Evolutionary conservation across 805 yeast genomes (phyloP).

Genomic region (Wickerhamomyces tratensis): DNA sequence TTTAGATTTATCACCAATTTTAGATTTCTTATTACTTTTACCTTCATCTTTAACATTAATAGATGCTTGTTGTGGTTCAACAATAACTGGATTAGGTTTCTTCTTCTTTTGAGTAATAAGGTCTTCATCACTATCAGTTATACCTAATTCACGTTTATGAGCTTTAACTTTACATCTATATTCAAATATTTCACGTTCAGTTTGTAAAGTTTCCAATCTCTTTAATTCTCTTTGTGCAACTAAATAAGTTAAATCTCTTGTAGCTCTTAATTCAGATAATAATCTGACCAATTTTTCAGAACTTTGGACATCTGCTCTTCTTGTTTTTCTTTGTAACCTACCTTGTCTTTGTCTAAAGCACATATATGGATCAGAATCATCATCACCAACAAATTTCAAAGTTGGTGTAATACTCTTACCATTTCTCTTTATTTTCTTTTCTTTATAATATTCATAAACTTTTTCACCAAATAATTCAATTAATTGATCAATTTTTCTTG

Average conservation of each 20-base stretch:
- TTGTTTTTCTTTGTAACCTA: conserved; percentile 90
- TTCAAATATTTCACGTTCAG: conserved; percentile 62
- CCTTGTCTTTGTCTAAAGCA: conserved; percentile 94
- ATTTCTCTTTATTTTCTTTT: conserved; percentile 54
- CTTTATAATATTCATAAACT: conserved; percentile 76
- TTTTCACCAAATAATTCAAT: conserved; percentile 51
- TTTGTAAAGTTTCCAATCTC: conserved; percentile 48
- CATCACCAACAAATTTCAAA: conserved; percentile 76
- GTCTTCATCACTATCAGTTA: conserved; percentile 80
- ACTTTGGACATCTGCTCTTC: conserved; percentile 87
- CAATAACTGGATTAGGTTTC: conserved; percentile 23
- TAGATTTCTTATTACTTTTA: conserved; percentile 12
- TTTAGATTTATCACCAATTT: conserved; percentile 1
- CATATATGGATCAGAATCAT: conserved; percentile 88
- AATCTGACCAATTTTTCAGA: conserved; percentile 72
- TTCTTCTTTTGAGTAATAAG: conserved; percentile 70
- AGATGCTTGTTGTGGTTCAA: background rate
- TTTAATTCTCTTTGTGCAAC: conserved; percentile 70
- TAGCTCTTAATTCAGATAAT: conserved; percentile 68
- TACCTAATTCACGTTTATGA: conserved; percentile 64
- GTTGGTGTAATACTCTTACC: conserved; percentile 70
- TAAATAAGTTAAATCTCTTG: conserved; percentile 55
- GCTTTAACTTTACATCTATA: conserved; percentile 62
- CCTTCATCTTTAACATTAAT: background rate
- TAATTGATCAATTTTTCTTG: conserved; percentile 37